Percentiles rank a stretch among this genome's conserved stretches.
Conservation (phyloP, 805 yeast genomes). For the Kregervanrija pseudodelftensis region DNA sequence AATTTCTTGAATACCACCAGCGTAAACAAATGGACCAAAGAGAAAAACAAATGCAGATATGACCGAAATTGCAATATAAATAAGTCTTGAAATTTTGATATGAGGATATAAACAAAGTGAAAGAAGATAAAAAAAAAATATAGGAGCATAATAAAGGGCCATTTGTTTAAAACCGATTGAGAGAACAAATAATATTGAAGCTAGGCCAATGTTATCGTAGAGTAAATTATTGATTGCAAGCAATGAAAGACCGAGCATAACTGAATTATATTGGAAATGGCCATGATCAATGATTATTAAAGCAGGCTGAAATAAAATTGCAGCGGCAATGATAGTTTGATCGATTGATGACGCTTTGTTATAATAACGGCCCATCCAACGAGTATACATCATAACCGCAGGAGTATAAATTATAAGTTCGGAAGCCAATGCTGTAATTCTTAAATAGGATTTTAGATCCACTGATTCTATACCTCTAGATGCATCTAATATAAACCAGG, state of each 20-base stretch:
- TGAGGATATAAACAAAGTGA: slow-evolving; percentile 37
- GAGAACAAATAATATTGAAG: slow-evolving; percentile 70
- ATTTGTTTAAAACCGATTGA: slow-evolving; percentile 88
- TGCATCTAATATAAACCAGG: slow-evolving; percentile 67
- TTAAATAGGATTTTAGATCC: slow-evolving; percentile 76
- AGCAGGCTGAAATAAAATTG: slow-evolving; percentile 80
- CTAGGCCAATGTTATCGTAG: slow-evolving; percentile 55
- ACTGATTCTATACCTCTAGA: slow-evolving; percentile 73
- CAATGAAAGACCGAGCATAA: slow-evolving; percentile 84
- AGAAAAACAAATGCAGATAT: slow-evolving; percentile 42
- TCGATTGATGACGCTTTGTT: slow-evolving; percentile 51
- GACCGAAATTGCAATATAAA: slow-evolving; percentile 60
- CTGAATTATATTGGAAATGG: slow-evolving; percentile 91
- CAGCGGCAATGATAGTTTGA: slow-evolving; percentile 68
- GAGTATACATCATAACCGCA: slow-evolving; percentile 63
- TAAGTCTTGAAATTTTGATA: slow-evolving; percentile 50
- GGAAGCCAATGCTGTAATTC: slow-evolving; percentile 68
- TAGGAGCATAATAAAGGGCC: slow-evolving; percentile 90
- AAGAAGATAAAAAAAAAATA: slow-evolving; percentile 73
- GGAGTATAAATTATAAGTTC: slow-evolving; percentile 75
- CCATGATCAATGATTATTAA: slow-evolving; percentile 89
- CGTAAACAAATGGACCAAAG: slow-evolving; percentile 53
- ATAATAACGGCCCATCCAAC: slow-evolving; percentile 59
- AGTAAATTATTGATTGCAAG: slow-evolving; percentile 59
- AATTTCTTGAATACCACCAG: slow-evolving; percentile 41